phyloP scores from a whole-genome alignment of 2,329 filamentous ascomycete species.

The Whalleya microplaca region DNA sequence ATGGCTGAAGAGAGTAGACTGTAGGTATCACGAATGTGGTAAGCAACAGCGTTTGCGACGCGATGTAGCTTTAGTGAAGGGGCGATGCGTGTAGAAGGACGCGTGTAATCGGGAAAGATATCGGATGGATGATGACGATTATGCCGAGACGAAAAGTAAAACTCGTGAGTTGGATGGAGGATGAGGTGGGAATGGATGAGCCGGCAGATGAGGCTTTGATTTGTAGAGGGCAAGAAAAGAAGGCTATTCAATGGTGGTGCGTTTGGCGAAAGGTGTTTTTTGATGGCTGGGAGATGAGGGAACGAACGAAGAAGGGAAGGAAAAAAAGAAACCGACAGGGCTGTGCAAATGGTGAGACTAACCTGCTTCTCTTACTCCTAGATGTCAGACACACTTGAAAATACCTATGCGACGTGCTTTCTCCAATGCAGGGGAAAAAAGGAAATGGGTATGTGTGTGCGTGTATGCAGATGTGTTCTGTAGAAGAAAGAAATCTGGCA shows the following conservation, averaged over 20 bases:
- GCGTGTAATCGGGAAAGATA: constrained; percentile 4
- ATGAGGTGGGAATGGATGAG: not conserved
- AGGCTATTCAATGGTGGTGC: constrained; percentile 8
- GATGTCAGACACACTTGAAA: too few relatives aligned
- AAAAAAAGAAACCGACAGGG: not conserved
- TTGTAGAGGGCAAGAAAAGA: not conserved
- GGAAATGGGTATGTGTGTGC: not conserved
- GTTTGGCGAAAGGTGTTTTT: not conserved
- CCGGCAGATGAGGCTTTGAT: not conserved
- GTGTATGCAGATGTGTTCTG: not conserved
- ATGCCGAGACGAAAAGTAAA: constrained; percentile 7
- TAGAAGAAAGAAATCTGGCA: too few relatives aligned
- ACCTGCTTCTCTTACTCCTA: too few relatives aligned
- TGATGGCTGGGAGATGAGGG: constrained; percentile 4
- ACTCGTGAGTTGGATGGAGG: not conserved
- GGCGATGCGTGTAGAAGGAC: constrained; percentile 1
- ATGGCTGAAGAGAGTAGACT: constrained; percentile 42
- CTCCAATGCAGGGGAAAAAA: not conserved
- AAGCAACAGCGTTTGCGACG: constrained; percentile 19
- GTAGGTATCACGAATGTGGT: constrained; percentile 15
- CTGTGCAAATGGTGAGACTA: too few relatives aligned
- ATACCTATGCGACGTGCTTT: too few relatives aligned
- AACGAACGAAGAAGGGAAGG: constrained; percentile 5
- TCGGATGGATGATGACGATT: not conserved
- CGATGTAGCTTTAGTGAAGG: constrained; percentile 5